phyloP scores from a whole-genome alignment of 1,284 basidiomycete genomes.

The Puccinia horiana region DNA sequence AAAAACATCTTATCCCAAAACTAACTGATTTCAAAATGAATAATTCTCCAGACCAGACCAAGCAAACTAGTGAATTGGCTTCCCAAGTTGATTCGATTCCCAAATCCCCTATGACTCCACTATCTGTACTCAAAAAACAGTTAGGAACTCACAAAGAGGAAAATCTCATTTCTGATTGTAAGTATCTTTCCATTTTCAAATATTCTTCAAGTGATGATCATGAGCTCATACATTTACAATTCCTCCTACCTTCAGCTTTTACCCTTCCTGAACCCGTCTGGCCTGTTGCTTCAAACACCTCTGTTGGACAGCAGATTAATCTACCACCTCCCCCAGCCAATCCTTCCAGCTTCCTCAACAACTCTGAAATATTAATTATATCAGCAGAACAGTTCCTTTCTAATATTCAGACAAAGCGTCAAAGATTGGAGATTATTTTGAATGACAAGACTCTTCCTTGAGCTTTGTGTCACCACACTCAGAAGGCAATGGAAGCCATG shows the following conservation, averaged over 20 bases:
- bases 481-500: not conserved
- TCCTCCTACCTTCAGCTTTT: not conserved
- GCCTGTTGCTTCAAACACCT: not conserved
- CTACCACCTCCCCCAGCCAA: not conserved
- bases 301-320: too few species aligned
- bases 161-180: too few species aligned
- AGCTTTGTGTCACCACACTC: not conserved
- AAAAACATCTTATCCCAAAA: too few species aligned
- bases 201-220: not conserved
- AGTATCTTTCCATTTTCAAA: too few species aligned
- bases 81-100: too few species aligned
- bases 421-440: not conserved
- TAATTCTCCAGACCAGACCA: too few species aligned
- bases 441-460: not conserved
- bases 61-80: too few species aligned
- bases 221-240: not conserved
- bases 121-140: too few species aligned
- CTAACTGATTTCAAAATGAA: too few species aligned
- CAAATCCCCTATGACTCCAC: too few species aligned
- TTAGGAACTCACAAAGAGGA: too few species aligned
- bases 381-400: not conserved
- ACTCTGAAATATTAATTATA: not conserved
- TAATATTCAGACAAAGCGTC: not conserved
- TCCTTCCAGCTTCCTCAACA: not conserved
- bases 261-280: not conserved